Evolutionary conservation across 768 basidiomycete species (phyloP).

Genomic region (Daedaleopsis sinensis): DNA sequence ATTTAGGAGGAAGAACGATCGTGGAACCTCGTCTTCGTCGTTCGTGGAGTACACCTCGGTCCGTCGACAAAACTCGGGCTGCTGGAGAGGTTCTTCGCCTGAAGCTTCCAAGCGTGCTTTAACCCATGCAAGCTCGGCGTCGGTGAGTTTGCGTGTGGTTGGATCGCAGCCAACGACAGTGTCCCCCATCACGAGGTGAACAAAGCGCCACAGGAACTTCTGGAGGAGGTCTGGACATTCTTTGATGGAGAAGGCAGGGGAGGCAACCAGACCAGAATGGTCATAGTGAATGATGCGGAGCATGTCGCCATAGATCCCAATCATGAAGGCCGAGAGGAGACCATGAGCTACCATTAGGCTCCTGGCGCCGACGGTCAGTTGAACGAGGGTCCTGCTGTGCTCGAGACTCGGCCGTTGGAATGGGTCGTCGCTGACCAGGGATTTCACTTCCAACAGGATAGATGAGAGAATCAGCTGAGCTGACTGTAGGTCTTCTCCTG

Average conservation of each 20-base stretch:
- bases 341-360: slow-evolving; percentile 7
- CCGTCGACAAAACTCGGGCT: neutral
- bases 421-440: neutral
- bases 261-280: slow-evolving; percentile 11
- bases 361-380: slow-evolving; percentile 2
- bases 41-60: slow-evolving; percentile 3
- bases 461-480: neutral
- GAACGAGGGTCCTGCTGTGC: neutral
- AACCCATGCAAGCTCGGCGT: neutral
- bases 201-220: slow-evolving; percentile 18
- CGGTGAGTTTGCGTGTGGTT: neutral
- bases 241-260: neutral
- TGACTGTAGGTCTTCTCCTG: neutral
- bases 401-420: neutral
- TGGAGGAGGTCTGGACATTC: neutral
- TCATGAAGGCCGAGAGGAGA: slow-evolving; percentile 1
- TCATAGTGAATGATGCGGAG: slow-evolving; percentile 17
- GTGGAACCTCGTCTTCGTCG: neutral
- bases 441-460: neutral
- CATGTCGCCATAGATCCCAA: slow-evolving; percentile 10
- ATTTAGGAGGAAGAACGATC: slow-evolving; percentile 2
- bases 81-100: neutral
- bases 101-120: neutral
- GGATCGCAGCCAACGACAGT: slow-evolving; percentile 9
- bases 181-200: slow-evolving; percentile 3